These are phyloP conservation scores for Talaromyces albobiverticillius DNA, from an alignment of 2,329 filamentous ascomycete species.

Conservation along the genomic window DNA sequence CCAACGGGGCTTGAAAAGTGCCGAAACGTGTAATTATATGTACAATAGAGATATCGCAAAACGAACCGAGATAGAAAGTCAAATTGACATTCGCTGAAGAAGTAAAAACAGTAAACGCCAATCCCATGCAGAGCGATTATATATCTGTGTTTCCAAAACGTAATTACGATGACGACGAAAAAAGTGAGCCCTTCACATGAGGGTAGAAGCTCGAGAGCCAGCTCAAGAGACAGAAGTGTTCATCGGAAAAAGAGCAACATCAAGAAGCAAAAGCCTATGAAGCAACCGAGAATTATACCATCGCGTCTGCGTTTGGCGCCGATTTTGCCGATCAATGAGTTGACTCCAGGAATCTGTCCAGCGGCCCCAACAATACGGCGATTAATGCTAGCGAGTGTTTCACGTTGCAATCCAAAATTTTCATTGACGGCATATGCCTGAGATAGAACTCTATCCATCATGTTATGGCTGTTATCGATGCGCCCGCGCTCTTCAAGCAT, in stretches of 20 bases:
- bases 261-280: conserved; percentile 90
- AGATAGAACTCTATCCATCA: conserved; percentile 85
- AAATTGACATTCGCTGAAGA: background rate
- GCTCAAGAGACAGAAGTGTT: conserved; percentile 21
- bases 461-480: conserved; percentile 84
- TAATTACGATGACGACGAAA: conserved; percentile 1
- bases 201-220: conserved; percentile 6
- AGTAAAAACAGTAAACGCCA: background rate
- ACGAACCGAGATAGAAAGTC: background rate
- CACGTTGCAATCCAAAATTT: conserved; percentile 80
- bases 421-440: conserved; percentile 98
- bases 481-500: conserved; percentile 87
- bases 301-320: conserved; percentile 93
- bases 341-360: conserved; percentile 88
- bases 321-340: conserved; percentile 86
- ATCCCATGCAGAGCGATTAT: conserved; percentile 13
- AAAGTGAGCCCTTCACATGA: background rate
- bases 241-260: conserved; percentile 77
- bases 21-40: conserved; percentile 15
- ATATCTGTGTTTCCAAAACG: background rate
- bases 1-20: background rate
- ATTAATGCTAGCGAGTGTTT: conserved; percentile 85
- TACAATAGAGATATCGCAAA: conserved; percentile 14
- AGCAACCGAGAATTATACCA: conserved; percentile 85
- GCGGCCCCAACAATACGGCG: conserved; percentile 84